These are phyloP conservation scores for Thelonectria discophora DNA, from an alignment of 2,329 filamentous ascomycete species.

Conservation along the genomic window DNA sequence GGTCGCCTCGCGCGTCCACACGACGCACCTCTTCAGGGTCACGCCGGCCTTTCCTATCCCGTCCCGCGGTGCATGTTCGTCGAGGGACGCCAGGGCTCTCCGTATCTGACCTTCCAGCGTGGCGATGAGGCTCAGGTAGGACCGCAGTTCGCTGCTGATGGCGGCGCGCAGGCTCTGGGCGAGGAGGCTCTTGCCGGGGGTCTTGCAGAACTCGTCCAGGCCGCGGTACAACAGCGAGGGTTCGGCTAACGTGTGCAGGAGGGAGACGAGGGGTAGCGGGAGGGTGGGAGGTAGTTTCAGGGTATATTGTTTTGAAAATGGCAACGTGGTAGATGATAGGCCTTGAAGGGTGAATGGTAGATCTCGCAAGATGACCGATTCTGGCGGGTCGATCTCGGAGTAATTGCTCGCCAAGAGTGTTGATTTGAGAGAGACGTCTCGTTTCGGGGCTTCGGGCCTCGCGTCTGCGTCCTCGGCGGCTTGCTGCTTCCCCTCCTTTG, in stretches of 20 bases:
- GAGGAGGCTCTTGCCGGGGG: conserved; percentile 82
- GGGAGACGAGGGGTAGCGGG: conserved; percentile 83
- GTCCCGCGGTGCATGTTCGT: conserved; percentile 71
- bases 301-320: conserved; percentile 74
- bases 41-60: conserved; percentile 88
- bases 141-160: conserved; percentile 82
- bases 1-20: conserved; percentile 97
- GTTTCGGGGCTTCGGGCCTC: conserved; percentile 46
- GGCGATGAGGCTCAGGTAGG: conserved; percentile 89
- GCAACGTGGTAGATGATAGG: conserved; percentile 83
- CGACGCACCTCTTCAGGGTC: conserved; percentile 91
- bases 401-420: conserved; percentile 66
- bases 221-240: conserved; percentile 90
- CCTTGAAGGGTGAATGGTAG: conserved; percentile 94
- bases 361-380: conserved; percentile 76
- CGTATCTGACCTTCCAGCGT: conserved; percentile 93
- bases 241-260: conserved; percentile 90
- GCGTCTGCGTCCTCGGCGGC: conserved; percentile 49
- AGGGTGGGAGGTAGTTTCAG: conserved; percentile 81
- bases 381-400: conserved; percentile 66
- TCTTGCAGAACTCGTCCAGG: conserved; percentile 83
- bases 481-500: conserved; percentile 51
- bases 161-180: conserved; percentile 92
- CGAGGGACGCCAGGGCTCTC: conserved; percentile 78
- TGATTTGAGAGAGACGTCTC: conserved; percentile 66